Evolutionary conservation across 2,329 filamentous ascomycete species (phyloP).

Genomic region (Fusarium palustre): DNA sequence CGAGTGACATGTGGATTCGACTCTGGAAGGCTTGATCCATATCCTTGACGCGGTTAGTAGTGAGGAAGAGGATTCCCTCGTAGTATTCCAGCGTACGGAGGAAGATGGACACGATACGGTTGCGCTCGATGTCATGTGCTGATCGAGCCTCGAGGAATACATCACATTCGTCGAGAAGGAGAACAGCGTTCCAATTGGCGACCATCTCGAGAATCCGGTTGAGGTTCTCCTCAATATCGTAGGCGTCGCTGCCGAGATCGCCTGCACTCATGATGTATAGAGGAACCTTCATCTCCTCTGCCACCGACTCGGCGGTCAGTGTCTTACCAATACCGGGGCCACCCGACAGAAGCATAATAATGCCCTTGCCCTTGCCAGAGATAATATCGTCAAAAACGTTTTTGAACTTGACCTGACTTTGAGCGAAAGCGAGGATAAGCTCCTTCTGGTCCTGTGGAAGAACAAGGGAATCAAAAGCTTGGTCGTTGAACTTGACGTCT

Average conservation of each 20-base stretch:
- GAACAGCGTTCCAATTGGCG: slow-evolving; percentile 61
- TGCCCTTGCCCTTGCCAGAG: slow-evolving; percentile 63
- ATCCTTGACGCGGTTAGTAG: slow-evolving; percentile 59
- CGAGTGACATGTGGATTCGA: slow-evolving; percentile 61
- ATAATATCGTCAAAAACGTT: slow-evolving; percentile 64
- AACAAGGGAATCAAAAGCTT: slow-evolving; percentile 63
- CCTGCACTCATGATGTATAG: slow-evolving; percentile 69
- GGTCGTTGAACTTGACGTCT: slow-evolving; percentile 61
- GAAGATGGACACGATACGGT: slow-evolving; percentile 54
- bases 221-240: slow-evolving; percentile 73
- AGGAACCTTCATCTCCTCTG: slow-evolving; percentile 62
- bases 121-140: slow-evolving; percentile 51
- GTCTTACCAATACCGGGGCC: slow-evolving; percentile 64
- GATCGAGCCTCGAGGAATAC: slow-evolving; percentile 57
- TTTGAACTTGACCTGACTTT: slow-evolving; percentile 58
- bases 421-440: slow-evolving; percentile 62
- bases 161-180: slow-evolving; percentile 54
- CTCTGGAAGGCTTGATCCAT: slow-evolving; percentile 62
- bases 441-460: slow-evolving; percentile 63
- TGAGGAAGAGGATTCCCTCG: slow-evolving; percentile 62
- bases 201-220: slow-evolving; percentile 70
- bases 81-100: slow-evolving; percentile 61
- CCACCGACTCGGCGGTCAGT: slow-evolving; percentile 61
- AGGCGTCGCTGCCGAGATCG: slow-evolving; percentile 75
- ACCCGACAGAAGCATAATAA: slow-evolving; percentile 63